A percentile compares a stretch with the other conserved stretches of the same genome.
phyloP scores from a whole-genome alignment of 495 filamentous ascomycete genomes.

The Neurospora terricola region DNA sequence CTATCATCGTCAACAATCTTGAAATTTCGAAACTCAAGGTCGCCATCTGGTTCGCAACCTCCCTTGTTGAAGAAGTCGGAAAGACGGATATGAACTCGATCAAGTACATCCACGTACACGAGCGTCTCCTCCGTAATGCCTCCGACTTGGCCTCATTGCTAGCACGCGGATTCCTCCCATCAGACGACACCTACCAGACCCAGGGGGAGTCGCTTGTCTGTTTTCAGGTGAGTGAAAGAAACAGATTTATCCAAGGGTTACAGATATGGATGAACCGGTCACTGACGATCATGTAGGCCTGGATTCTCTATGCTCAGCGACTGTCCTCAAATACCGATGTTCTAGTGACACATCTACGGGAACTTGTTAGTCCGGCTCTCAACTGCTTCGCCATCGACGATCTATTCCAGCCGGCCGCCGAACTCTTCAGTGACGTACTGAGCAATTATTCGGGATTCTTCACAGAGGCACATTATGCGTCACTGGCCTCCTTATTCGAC shows the following conservation, averaged over 20 bases:
- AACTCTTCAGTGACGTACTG: constrained; percentile 55
- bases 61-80: constrained; percentile 65
- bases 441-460: constrained; percentile 56
- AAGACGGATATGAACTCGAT: constrained; percentile 50
- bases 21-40: constrained; percentile 44
- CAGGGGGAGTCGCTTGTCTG: constrained; percentile 47
- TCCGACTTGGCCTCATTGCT: constrained; percentile 42
- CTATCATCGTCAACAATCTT: constrained; percentile 45
- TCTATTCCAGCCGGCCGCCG: constrained; percentile 49
- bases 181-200: constrained; percentile 16
- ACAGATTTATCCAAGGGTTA: neutral
- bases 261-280: neutral
- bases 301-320: constrained; percentile 59
- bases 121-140: constrained; percentile 39
- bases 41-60: constrained; percentile 62
- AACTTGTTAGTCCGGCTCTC: constrained; percentile 45
- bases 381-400: constrained; percentile 43
- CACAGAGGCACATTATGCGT: constrained; percentile 39
- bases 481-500: constrained; percentile 46
- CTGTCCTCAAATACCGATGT: constrained; percentile 42
- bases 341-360: constrained; percentile 44
- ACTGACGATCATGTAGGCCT: constrained; percentile 34
- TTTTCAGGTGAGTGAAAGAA: constrained; percentile 40
- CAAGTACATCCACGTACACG: constrained; percentile 42
- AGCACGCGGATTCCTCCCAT: constrained; percentile 28